Conservation (phyloP, 2,329 filamentous ascomycete genomes). For the Trichoderma guizhouense region DNA sequence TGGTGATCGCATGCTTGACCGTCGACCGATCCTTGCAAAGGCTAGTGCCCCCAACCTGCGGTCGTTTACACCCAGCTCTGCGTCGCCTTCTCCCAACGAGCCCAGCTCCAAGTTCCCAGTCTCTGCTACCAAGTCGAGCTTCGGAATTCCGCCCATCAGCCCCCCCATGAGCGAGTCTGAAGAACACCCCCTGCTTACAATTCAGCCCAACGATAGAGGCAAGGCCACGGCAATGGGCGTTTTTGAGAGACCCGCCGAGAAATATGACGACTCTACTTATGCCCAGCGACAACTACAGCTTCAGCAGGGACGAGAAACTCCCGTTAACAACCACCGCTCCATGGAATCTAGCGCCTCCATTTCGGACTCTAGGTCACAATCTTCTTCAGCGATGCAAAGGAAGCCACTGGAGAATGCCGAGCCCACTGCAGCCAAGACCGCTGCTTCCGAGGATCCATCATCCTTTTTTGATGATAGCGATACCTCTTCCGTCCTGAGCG, state of each 20-base stretch:
- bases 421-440: constrained; percentile 28
- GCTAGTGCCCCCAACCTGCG: constrained; percentile 68
- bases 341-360: constrained; percentile 45
- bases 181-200: constrained; percentile 60
- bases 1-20: constrained; percentile 46
- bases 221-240: constrained; percentile 70
- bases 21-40: constrained; percentile 48
- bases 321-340: constrained; percentile 44
- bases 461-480: constrained; percentile 48
- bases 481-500: constrained; percentile 28
- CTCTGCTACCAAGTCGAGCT: constrained; percentile 31
- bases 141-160: constrained; percentile 41
- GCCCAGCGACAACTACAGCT: constrained; percentile 78
- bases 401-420: constrained; percentile 34
- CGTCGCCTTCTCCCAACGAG: constrained; percentile 26
- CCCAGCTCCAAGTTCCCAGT: constrained; percentile 37
- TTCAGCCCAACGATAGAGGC: constrained; percentile 73
- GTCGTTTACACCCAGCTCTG: constrained; percentile 47
- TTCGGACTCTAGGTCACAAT: constrained; percentile 42
- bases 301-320: constrained; percentile 68
- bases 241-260: constrained; percentile 66
- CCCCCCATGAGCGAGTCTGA: constrained; percentile 67
- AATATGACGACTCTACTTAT: constrained; percentile 83
- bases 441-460: constrained; percentile 33
- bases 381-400: constrained; percentile 44